These are phyloP conservation scores for Phlyctochytrium bullatum DNA, from an alignment of 192 early-diverging fungal genomes.

Conservation along the genomic window DNA sequence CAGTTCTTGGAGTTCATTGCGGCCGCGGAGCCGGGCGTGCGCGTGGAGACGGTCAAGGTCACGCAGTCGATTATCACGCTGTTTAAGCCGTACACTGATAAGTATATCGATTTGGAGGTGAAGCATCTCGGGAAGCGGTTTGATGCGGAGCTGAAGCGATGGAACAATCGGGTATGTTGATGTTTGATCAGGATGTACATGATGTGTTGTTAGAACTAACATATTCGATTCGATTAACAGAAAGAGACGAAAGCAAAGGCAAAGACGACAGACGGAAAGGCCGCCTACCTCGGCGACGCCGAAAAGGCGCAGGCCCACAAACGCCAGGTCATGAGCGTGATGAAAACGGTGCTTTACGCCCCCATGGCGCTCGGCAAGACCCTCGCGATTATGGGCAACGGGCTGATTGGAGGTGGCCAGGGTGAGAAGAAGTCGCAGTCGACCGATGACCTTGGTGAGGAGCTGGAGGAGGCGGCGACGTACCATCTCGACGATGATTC, in stretches of 20 bases:
- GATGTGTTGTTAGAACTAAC: constrained; percentile 6
- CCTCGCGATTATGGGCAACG: constrained; percentile 17
- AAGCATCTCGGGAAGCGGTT: constrained; percentile 57
- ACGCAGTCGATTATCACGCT: constrained; percentile 55
- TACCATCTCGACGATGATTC: constrained; percentile 58
- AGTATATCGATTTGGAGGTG: constrained; percentile 67
- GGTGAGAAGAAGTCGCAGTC: constrained; percentile 2
- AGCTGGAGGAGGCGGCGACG: constrained; percentile 47
- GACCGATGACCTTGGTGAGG: not conserved
- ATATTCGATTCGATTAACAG: not conserved
- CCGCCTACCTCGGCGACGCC: constrained; percentile 40
- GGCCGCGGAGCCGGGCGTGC: constrained; percentile 26
- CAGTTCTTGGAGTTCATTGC: constrained; percentile 56
- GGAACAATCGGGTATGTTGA: constrained; percentile 58
- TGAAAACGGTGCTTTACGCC: constrained; percentile 55
- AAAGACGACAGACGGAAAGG: constrained; percentile 16
- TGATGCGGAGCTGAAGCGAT: constrained; percentile 62
- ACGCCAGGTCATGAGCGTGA: constrained; percentile 50
- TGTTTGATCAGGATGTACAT: not conserved
- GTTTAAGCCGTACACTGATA: constrained; percentile 63
- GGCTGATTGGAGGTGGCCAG: constrained; percentile 4
- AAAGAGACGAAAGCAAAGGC: constrained; percentile 24
- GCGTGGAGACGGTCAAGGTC: constrained; percentile 49
- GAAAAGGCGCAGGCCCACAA: constrained; percentile 52
- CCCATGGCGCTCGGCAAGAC: constrained; percentile 46